A percentile compares a stretch with the other conserved stretches of the same genome.
phyloP scores from a whole-genome alignment of 2,329 filamentous ascomycete genomes.

The Penicillium sp. region DNA sequence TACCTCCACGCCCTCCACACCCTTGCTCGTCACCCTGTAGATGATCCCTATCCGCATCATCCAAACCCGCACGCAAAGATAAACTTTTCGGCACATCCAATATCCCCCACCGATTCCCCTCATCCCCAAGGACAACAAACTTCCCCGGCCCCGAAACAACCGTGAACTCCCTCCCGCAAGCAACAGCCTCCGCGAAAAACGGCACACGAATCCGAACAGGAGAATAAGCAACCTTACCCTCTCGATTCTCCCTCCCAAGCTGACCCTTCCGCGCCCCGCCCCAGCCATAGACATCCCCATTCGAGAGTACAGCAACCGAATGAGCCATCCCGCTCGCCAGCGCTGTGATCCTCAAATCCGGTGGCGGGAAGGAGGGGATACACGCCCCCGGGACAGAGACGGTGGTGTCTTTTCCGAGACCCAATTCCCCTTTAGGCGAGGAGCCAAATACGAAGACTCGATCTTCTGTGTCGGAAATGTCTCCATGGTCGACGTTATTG shows the following conservation, averaged over 20 bases:
- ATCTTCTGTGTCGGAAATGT: conserved; percentile 15
- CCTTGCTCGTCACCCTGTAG: conserved; percentile 18
- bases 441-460: conserved; percentile 63
- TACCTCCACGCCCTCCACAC: neutral
- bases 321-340: conserved; percentile 76
- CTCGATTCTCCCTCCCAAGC: conserved; percentile 59
- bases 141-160: conserved; percentile 63
- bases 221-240: conserved; percentile 50
- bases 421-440: conserved; percentile 70
- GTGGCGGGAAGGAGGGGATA: conserved; percentile 64
- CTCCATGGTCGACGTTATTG: neutral
- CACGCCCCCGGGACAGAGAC: conserved; percentile 34
- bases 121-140: conserved; percentile 66
- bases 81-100: conserved; percentile 51
- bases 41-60: neutral
- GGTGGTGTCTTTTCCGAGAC: conserved; percentile 49
- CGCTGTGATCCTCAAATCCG: conserved; percentile 57
- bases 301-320: conserved; percentile 67
- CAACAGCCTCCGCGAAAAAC: conserved; percentile 65
- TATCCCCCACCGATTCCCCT: conserved; percentile 64
- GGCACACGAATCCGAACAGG: conserved; percentile 61
- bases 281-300: conserved; percentile 83
- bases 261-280: conserved; percentile 84
- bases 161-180: conserved; percentile 84
- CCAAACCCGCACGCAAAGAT: neutral